Conservation (phyloP, 1,284 basidiomycete species). For the Violaceomyces palustris region DNA sequence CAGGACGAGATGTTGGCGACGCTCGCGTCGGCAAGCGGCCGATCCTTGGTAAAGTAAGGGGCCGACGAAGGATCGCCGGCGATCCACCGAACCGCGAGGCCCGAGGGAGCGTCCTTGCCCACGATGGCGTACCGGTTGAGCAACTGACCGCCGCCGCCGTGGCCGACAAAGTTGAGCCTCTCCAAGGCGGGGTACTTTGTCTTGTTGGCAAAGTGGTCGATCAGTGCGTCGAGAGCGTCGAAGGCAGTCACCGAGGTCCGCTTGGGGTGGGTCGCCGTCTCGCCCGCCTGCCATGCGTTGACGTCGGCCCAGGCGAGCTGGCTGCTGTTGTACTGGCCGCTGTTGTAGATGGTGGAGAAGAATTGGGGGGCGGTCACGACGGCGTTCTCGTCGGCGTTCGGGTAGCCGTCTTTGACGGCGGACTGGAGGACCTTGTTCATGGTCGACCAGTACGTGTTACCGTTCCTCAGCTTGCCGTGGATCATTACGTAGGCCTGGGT, state of each 20-base stretch:
- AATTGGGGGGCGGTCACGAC: slow-evolving; percentile 47
- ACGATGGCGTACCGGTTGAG: slow-evolving; percentile 45
- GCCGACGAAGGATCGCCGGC: slow-evolving; percentile 42
- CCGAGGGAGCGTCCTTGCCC: slow-evolving; percentile 18
- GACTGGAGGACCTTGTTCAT: slow-evolving; percentile 33
- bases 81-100: slow-evolving; percentile 37
- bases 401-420: slow-evolving; percentile 18
- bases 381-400: slow-evolving; percentile 18
- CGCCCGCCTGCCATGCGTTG: slow-evolving; percentile 49
- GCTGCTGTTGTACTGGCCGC: slow-evolving; percentile 31
- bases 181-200: slow-evolving; percentile 32
- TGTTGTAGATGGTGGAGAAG: slow-evolving; percentile 34
- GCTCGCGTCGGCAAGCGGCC: slow-evolving; percentile 26
- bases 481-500: slow-evolving; percentile 48
- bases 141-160: slow-evolving; percentile 50
- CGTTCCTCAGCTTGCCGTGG: slow-evolving; percentile 44
- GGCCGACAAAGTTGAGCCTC: slow-evolving; percentile 48
- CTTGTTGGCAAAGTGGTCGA: slow-evolving; percentile 33
- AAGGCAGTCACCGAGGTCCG: slow-evolving; percentile 32
- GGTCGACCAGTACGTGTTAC: slow-evolving; percentile 36
- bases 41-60: slow-evolving; percentile 44
- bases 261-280: slow-evolving; percentile 37
- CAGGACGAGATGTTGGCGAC: slow-evolving; percentile 31
- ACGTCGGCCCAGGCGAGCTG: slow-evolving; percentile 44
- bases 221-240: slow-evolving; percentile 43